Base-by-base conservation (phyloP, 306 rosid genomes). In the Begonia peltatifolia region DNA sequence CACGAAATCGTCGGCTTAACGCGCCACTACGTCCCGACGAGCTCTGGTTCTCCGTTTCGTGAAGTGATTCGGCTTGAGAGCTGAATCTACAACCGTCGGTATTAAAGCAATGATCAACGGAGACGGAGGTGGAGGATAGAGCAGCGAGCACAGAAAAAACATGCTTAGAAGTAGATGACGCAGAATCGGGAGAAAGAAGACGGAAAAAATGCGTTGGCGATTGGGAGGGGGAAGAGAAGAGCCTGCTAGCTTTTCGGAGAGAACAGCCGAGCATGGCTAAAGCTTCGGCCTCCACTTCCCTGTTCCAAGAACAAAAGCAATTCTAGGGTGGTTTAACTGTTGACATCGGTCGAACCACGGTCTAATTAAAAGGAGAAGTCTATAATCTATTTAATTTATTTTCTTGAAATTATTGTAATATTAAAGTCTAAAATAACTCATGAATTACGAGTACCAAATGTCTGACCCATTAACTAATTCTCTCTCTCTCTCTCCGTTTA, bases 221-320 rank as follows among this genome's bases (percentile, higher is more conserved):
- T 30, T 30, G 38, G 9, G 52, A 63, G 3, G 58, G 41, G 41
- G 76, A 50, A 46, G 77, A 65, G 5, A 35, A 42, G 38, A 68
- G 58, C 59, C 63, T 72, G 14, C 78, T 70, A 73, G 58, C 55
- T 14, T 48, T 23, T 12, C 74, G 81, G 54, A 71, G 14, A 25
- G 48, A 47, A 52, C 66, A 50, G 43, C 54, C 72, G 73, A 76
- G 71, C 46, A 52, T 58, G 50, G 60, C 53, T 50, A 10, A 17
- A 10, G 12, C 20, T 15, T 46, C 35, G 20, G 13, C 13, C 50
- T 46, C 47, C 42, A n/a, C 48, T n/a, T 10, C 38, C 38, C 38
- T 30, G 38, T 30, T 30, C 38, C 38, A 30, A 30, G 38, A 30
- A 30, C 8, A 7, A 7, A 30, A 30, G 38, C 38, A 30, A 30